Evolutionary conservation across 805 yeast genomes (phyloP).

Genomic region (Kuraishia floccosa): DNA sequence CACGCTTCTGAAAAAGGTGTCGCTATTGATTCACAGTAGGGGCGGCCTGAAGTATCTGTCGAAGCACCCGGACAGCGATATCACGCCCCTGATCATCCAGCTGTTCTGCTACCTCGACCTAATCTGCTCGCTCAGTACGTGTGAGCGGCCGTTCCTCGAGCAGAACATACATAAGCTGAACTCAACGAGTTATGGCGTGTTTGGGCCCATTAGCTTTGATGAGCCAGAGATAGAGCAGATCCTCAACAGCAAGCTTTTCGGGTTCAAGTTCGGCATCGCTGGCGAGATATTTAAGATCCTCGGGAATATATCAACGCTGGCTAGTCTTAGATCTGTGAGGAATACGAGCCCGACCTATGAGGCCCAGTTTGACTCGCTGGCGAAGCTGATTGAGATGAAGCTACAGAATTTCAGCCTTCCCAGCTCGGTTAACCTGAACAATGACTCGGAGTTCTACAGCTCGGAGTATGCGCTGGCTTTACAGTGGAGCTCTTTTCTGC

Average conservation of each 20-base stretch:
- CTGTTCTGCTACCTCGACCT: slow-evolving; percentile 18
- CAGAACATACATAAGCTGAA: too few relatives aligned
- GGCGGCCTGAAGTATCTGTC: slow-evolving; percentile 14
- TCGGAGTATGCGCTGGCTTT: slow-evolving; percentile 16
- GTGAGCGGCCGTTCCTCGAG: slow-evolving; percentile 13
- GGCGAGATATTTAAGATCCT: slow-evolving; percentile 17
- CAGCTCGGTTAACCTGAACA: slow-evolving; percentile 7
- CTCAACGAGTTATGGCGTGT: too few relatives aligned
- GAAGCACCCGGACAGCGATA: slow-evolving; percentile 4
- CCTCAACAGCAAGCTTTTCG: slow-evolving; percentile 14
- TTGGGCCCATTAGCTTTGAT: too few relatives aligned
- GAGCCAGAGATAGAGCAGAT: slow-evolving; percentile 10
- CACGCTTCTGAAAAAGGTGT: slow-evolving; percentile 12
- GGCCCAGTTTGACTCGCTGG: slow-evolving; percentile 13
- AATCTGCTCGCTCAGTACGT: slow-evolving; percentile 16
- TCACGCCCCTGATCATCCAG: slow-evolving; percentile 14
- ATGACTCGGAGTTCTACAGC: slow-evolving; percentile 8
- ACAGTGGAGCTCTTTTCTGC: slow-evolving; percentile 18
- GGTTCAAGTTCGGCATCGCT: slow-evolving; percentile 18
- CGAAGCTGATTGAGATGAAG: slow-evolving; percentile 14
- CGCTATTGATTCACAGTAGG: slow-evolving; percentile 9
- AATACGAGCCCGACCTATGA: slow-evolving; percentile 10
- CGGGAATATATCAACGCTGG: slow-evolving; percentile 16
- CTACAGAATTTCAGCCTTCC: slow-evolving; percentile 17
- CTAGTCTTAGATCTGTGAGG: slow-evolving; percentile 11